These are phyloP conservation scores for Pholiota conissans DNA, from an alignment of 768 basidiomycete genomes.

Conservation along the genomic window DNA sequence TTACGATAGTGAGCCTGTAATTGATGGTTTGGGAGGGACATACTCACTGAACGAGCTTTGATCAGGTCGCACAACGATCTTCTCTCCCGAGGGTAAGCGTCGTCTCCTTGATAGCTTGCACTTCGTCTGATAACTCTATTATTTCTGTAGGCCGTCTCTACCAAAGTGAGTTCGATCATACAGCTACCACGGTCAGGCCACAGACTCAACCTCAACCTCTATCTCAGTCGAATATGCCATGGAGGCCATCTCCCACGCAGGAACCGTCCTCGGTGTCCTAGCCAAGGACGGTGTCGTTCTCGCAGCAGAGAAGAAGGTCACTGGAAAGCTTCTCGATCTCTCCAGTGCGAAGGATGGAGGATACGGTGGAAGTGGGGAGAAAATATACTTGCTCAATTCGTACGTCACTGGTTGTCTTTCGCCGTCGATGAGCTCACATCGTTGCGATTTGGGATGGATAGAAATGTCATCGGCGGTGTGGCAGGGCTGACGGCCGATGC, in stretches of 20 bases:
- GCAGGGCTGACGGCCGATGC: slow-evolving; percentile 97
- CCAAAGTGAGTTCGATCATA: slow-evolving; percentile 67
- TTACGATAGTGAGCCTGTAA: slow-evolving; percentile 79
- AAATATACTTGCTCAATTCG: slow-evolving; percentile 95
- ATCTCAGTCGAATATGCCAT: slow-evolving; percentile 95
- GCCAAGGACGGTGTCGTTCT: slow-evolving; percentile 90
- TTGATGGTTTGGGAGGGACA: not conserved
- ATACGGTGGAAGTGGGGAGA: slow-evolving; percentile 96
- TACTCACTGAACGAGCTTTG: slow-evolving; percentile 13
- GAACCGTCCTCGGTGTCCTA: slow-evolving; percentile 89
- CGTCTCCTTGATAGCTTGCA: slow-evolving; percentile 6
- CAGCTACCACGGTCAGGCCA: not conserved
- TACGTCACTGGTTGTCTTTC: slow-evolving; percentile 34
- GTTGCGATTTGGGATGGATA: slow-evolving; percentile 28
- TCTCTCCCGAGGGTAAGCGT: slow-evolving; percentile 89
- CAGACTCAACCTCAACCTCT: not conserved
- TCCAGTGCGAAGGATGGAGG: slow-evolving; percentile 83
- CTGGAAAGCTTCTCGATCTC: slow-evolving; percentile 94
- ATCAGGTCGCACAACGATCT: slow-evolving; percentile 93
- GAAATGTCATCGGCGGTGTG: slow-evolving; percentile 93
- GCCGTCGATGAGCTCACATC: not conserved
- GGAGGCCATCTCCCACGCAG: slow-evolving; percentile 97
- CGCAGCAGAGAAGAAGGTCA: slow-evolving; percentile 97
- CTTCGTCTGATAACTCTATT: slow-evolving; percentile 3
- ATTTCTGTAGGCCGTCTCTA: slow-evolving; percentile 82